Evolutionary conservation across 2,329 filamentous ascomycete species (phyloP).

Genomic region (Plenodomus lindquistii): DNA sequence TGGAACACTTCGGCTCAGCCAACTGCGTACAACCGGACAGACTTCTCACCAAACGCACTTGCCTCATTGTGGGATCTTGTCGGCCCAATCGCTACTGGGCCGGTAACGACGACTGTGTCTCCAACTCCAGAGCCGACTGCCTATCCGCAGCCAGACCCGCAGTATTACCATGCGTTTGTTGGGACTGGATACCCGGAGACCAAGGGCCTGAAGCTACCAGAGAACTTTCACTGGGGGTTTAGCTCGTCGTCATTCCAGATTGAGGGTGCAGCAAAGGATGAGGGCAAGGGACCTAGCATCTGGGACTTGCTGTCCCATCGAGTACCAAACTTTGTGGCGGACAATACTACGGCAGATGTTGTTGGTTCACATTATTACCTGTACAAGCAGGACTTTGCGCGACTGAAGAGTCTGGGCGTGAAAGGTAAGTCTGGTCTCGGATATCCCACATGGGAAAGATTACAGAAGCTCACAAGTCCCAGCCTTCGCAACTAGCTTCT

Average conservation of each 20-base stretch:
- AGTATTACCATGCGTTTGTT: constrained; percentile 50
- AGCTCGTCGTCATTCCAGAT: constrained; percentile 49
- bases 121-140: constrained; percentile 50
- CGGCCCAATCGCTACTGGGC: constrained; percentile 48
- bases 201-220: constrained; percentile 45
- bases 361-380: constrained; percentile 49
- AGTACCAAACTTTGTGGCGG: constrained; percentile 46
- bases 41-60: constrained; percentile 54
- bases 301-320: constrained; percentile 51
- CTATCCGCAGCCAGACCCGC: constrained; percentile 44
- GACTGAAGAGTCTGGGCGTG: constrained; percentile 40
- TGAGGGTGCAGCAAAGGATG: constrained; percentile 49
- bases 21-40: constrained; percentile 48
- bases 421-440: constrained; percentile 13
- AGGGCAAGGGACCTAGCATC: constrained; percentile 50
- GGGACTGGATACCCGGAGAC: constrained; percentile 39
- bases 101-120: constrained; percentile 48
- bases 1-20: constrained; percentile 51
- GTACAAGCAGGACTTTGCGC: constrained; percentile 50
- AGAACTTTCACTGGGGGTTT: constrained; percentile 49
- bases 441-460: no score
- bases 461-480: not conserved
- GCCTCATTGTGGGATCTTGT: constrained; percentile 53
- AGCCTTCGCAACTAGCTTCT: constrained; percentile 43
- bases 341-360: constrained; percentile 49